Evolutionary conservation across 1,139 yeast genomes (phyloP), one percentile per base, ranked within the genome.

Genomic region (Ashbya aceris): DNA sequence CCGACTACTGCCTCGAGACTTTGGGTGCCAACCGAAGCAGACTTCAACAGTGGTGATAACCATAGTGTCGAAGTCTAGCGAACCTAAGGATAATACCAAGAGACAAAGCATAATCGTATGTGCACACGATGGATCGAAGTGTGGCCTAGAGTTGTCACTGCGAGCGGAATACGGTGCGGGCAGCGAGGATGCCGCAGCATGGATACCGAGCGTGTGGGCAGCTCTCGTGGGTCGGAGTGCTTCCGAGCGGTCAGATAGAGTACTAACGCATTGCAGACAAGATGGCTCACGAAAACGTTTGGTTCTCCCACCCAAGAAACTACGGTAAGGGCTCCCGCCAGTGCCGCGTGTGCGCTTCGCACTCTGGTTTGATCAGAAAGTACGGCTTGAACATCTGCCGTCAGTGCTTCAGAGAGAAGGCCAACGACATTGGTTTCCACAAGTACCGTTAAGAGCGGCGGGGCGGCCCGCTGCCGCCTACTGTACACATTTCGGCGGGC

Each of bases 251-350:
- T 17, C 23, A 17, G 23, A 17, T 6, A 17, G 23, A 17, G 23
- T 17, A 17, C 23, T 40, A 39, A 35, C 12, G 13, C 33, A 23
- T 9, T 17, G 14, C 17, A 34, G 41, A 58, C 76, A 83, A 77
- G 60, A 89, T 89, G 97, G 96, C 97, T 82, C 97, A 89, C 96
- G 96, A 86, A 83, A 83, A 87, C 87, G 96, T 91, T 81, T 93
- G 98, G 98, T 91, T 75, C 83, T 89, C 97, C 74, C 98, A 91
- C 95, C 98, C 98, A 80, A 87, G 97, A 85, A 89, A 83, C 76
- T 89, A 80, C 86, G 98, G 98, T 76, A 93, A 93, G 86, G 99
- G 99, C 77, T 85, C 97, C 68, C 95, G 99, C 80, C 93, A 83
- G 77, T 89, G 97, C 80, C 94, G 98, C 76, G 89, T 89, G 77